Percentiles rank a stretch among this genome's conserved stretches.
phyloP scores from a whole-genome alignment of 768 basidiomycete species.

The Coprinopsis sp. region DNA sequence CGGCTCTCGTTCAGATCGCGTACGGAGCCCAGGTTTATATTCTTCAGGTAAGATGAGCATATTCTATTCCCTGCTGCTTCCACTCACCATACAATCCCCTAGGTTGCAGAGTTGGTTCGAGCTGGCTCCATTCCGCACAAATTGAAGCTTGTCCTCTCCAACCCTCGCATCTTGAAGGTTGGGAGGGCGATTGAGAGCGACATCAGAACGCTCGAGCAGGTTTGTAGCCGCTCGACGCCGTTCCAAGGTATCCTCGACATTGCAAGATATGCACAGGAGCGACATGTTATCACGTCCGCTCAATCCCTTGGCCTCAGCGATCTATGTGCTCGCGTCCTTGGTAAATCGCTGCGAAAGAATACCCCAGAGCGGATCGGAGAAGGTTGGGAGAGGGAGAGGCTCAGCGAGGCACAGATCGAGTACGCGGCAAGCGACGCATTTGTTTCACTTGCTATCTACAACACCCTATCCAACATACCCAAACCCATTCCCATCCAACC shows the following conservation, averaged over 20 bases:
- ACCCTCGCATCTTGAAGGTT: slow-evolving; percentile 20
- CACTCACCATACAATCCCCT: slow-evolving; percentile 7
- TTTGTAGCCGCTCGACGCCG: neutral
- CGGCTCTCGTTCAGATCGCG: slow-evolving; percentile 18
- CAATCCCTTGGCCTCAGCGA: slow-evolving; percentile 23
- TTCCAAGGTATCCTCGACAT: slow-evolving; percentile 6
- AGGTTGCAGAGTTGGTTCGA: slow-evolving; percentile 15
- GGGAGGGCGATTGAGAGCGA: slow-evolving; percentile 26
- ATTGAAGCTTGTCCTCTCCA: slow-evolving; percentile 11
- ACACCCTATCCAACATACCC: no score
- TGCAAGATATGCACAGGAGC: slow-evolving; percentile 19
- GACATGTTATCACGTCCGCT: slow-evolving; percentile 10
- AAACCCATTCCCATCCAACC: neutral
- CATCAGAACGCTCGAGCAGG: slow-evolving; percentile 18
- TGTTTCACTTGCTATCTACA: slow-evolving; percentile 15
- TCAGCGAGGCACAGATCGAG: no score
- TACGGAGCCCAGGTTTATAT: slow-evolving; percentile 13
- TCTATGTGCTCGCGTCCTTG: slow-evolving; percentile 23
- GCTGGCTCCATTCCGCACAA: slow-evolving; percentile 10
- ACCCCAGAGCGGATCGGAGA: no score
- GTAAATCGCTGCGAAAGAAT: slow-evolving; percentile 14
- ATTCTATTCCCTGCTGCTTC: no score
- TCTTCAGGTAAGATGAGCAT: slow-evolving; percentile 8
- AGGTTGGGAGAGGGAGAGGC: no score
- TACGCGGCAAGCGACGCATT: slow-evolving; percentile 14